Evolutionary conservation across 345 rosid genomes (phyloP).

Genomic region (Brassica rapa): DNA sequence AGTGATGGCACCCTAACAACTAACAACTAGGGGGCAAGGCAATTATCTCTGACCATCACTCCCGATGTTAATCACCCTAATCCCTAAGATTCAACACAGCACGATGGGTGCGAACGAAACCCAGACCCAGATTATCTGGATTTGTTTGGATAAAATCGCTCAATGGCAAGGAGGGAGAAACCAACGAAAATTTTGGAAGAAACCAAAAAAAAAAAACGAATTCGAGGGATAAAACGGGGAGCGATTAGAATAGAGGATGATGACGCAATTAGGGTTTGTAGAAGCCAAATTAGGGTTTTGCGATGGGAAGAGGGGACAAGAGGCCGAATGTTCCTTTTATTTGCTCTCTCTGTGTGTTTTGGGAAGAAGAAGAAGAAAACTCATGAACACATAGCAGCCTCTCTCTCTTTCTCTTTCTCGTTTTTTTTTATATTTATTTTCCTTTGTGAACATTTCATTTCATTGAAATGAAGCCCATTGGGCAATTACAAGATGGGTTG

Average conservation of each 20-base stretch:
- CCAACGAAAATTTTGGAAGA: neutral
- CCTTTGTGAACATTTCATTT: no score
- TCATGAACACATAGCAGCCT: slow-evolving; percentile 47
- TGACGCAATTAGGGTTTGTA: slow-evolving; percentile 30
- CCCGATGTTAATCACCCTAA: neutral
- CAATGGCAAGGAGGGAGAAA: slow-evolving; percentile 40
- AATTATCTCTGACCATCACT: neutral
- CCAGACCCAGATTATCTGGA: slow-evolving; percentile 14
- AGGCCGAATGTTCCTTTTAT: slow-evolving; percentile 40
- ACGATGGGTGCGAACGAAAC: slow-evolving; percentile 23
- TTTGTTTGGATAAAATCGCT: slow-evolving; percentile 27
- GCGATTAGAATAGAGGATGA: neutral
- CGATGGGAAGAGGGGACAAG: slow-evolving; percentile 24
- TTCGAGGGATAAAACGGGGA: neutral
- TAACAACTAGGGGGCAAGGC: neutral
- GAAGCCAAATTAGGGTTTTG: slow-evolving; percentile 54
- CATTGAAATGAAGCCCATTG: no score
- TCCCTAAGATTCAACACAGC: slow-evolving; percentile 2
- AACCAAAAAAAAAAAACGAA: neutral
- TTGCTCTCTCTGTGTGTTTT: neutral
- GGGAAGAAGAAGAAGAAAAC: slow-evolving; percentile 39
- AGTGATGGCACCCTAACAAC: slow-evolving; percentile 19
- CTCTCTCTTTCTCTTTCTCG: neutral
- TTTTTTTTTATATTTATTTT: no score
- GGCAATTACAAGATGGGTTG: no score